Conservation (phyloP, 2,329 filamentous ascomycete species). For the Chaetoscypha palmicola region DNA sequence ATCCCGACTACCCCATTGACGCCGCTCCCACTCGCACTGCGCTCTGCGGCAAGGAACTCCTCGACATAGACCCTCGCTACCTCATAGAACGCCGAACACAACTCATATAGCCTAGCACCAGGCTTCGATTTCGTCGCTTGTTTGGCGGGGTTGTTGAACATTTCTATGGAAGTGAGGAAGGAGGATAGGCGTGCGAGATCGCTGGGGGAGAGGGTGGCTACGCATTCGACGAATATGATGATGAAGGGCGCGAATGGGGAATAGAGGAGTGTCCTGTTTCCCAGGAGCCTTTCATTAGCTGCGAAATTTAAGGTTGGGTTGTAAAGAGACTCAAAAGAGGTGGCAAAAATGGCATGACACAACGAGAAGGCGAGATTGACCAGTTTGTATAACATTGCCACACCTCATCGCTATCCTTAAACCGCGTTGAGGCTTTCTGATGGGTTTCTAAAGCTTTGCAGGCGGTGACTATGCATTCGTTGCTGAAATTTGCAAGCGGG, state of each 20-base stretch:
- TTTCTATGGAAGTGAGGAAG: conserved; percentile 35
- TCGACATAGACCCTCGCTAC: not conserved
- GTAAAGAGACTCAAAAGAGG: no score
- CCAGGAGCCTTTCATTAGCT: no score
- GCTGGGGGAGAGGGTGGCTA: conserved; percentile 32
- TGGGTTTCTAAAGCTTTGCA: conserved; percentile 13
- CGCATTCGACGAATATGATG: conserved; percentile 15
- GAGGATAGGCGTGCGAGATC: conserved; percentile 38
- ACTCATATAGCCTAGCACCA: not conserved
- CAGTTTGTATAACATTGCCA: conserved; percentile 15
- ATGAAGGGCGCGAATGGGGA: conserved; percentile 18
- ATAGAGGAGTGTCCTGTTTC: conserved; percentile 13
- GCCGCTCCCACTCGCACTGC: not conserved
- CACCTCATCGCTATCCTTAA: not conserved
- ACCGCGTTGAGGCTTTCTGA: conserved; percentile 5
- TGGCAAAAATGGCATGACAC: not conserved
- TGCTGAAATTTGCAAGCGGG: conserved; percentile 10
- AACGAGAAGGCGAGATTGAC: not conserved
- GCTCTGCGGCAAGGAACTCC: not conserved
- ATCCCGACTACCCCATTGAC: not conserved
- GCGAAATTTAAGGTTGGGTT: no score
- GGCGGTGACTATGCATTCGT: conserved; percentile 13
- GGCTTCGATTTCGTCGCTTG: not conserved
- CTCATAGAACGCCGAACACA: not conserved
- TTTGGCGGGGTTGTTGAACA: conserved; percentile 27